phyloP scores from a whole-genome alignment of 2,329 filamentous ascomycete genomes.

The Sodiomyces alkalinus region DNA sequence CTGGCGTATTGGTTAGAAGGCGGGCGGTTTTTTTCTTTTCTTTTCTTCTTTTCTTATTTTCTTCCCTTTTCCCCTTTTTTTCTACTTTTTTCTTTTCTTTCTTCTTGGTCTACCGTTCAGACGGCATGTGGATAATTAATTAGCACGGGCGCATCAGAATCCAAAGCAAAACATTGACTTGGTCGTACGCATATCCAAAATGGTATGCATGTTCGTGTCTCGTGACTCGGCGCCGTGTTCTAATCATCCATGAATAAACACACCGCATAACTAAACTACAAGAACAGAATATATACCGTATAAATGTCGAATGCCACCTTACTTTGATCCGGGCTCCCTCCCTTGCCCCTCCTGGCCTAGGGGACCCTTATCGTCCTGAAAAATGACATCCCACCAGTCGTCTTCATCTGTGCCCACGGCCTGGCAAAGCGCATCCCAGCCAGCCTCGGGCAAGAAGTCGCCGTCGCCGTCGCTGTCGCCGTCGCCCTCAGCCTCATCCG shows the following conservation, averaged over 20 bases:
- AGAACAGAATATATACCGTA: too few relatives aligned
- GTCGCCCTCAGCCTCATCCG: slow-evolving; percentile 1
- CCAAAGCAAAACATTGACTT: too few relatives aligned
- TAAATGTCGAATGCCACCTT: too few relatives aligned
- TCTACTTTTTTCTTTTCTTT: background rate
- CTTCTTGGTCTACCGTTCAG: too few relatives aligned
- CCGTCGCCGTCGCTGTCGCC: too few relatives aligned
- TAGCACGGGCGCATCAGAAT: too few relatives aligned
- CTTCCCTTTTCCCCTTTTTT: background rate
- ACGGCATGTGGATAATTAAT: too few relatives aligned
- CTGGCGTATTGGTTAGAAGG: slow-evolving; percentile 1
- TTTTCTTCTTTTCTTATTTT: background rate
- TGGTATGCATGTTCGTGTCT: too few relatives aligned
- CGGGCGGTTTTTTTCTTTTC: background rate
- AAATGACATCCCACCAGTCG: slow-evolving; percentile 17
- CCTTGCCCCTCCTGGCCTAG: background rate
- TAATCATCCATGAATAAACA: too few relatives aligned
- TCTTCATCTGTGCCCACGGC: slow-evolving; percentile 9
- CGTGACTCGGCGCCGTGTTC: too few relatives aligned
- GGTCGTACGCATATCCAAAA: too few relatives aligned
- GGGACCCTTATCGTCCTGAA: slow-evolving; percentile 12
- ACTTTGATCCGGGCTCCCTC: background rate
- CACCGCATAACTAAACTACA: too few relatives aligned
- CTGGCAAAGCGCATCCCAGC: slow-evolving; percentile 10
- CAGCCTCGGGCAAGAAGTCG: slow-evolving; percentile 5